Evolutionary conservation across 2,329 filamentous ascomycete species (phyloP).

Genomic region (Colletotrichum musicola): DNA sequence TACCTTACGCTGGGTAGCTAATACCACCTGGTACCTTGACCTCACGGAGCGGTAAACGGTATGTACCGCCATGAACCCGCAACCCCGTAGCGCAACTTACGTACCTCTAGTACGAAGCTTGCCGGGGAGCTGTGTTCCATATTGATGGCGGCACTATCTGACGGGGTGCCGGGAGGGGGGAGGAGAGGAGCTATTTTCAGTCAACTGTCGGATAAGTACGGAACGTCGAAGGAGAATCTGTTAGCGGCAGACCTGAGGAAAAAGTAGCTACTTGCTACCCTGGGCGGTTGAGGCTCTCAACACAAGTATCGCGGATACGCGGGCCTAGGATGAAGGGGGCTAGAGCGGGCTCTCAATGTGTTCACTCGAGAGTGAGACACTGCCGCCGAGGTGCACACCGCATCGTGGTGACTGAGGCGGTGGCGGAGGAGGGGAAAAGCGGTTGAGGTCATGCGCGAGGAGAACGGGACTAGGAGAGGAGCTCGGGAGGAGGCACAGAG

Average conservation of each 20-base stretch:
- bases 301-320: constrained; percentile 17
- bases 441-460: constrained; percentile 1
- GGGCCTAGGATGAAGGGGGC: constrained; percentile 27
- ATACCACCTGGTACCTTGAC: too few relatives aligned
- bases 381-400: constrained; percentile 30
- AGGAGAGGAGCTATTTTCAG: too few relatives aligned
- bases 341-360: constrained; percentile 10
- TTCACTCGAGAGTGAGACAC: constrained; percentile 33
- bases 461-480: neutral
- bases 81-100: constrained; percentile 33
- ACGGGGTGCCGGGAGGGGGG: too few relatives aligned
- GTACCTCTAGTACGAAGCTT: constrained; percentile 36
- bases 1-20: too few relatives aligned
- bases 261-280: constrained; percentile 34
- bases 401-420: constrained; percentile 15
- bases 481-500: neutral
- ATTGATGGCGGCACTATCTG: constrained; percentile 20
- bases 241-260: constrained; percentile 16
- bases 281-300: constrained; percentile 14
- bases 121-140: constrained; percentile 33
- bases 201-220: too few relatives aligned
- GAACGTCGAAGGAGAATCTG: neutral
- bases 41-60: neutral
- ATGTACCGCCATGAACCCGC: constrained; percentile 18
- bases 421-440: constrained; percentile 9